Base-by-base conservation (phyloP, 305 asterid species). In the Fraxinus dipetala region DNA sequence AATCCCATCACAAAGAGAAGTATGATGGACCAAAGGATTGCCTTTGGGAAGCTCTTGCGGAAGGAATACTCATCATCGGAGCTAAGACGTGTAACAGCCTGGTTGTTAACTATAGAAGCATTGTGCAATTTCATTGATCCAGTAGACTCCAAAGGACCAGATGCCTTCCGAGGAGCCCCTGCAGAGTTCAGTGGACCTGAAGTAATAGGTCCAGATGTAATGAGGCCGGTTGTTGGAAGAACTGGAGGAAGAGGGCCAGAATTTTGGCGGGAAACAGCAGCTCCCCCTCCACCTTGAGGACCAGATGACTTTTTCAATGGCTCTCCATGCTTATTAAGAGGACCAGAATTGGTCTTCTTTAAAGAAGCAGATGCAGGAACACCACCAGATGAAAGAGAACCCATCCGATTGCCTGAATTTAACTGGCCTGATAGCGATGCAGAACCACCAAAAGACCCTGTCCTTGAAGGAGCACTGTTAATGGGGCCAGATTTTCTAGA, bases 1-100 rank as follows among this genome's bases (percentile, higher is more conserved):
- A 93, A 93, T 43, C 97, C 97, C 97, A 93, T 93, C 75, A 93
- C 89, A 82, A 91, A 93, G 13, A 93, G 89, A 84, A 93, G 91
- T 85, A 93, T 85, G 80, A 93, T 90, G 30, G 93, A 89, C 95
- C 96, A 93, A 73, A 93, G 87, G 54, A 93, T 88, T 14, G 90
- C 83, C 86, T 88, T 93, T 0, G 97, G 97, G 83, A 93, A 88
- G 89, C 91, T 91, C 91, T 85, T 93, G 11, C 85, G 81, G 85
- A 93, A 91, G 26, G 97, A 90, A 81, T 88, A 91, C 34, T 91
- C 94, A 14, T 87, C 93, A 26, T 91, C 92, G 59, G 86, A 89
- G 86, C 85, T 87, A 18, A 91, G 91, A 6, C 83, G 90, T 61
- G 96, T 91, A 32, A 91, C 93, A 78, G 93, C 92, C 78, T 87